These are phyloP conservation scores for Psilocybe sp. DNA, from an alignment of 768 basidiomycete species.

Conservation along the genomic window DNA sequence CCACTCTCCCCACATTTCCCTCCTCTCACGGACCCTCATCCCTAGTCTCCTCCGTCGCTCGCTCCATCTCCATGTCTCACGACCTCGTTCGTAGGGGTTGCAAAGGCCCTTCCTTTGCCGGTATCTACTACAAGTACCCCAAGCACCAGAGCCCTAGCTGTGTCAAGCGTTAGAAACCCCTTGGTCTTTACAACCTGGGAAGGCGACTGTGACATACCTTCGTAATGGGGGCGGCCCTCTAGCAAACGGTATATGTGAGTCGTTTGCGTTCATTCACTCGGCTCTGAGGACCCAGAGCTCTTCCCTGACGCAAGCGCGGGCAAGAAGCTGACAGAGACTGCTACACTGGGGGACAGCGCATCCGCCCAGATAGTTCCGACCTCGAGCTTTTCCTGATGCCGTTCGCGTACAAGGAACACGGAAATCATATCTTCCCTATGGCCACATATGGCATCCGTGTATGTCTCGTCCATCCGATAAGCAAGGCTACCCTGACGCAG, in stretches of 20 bases:
- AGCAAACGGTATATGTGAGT: slow-evolving; percentile 53
- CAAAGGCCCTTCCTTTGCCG: slow-evolving; percentile 62
- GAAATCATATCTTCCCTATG: slow-evolving; percentile 26
- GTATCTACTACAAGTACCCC: slow-evolving; percentile 51
- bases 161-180: slow-evolving; percentile 25
- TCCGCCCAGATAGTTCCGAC: slow-evolving; percentile 41
- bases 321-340: no score
- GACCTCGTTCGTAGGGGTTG: slow-evolving; percentile 76
- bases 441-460: slow-evolving; percentile 40
- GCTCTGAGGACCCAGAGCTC: slow-evolving; percentile 43
- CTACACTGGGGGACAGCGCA: no score
- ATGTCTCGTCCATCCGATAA: slow-evolving; percentile 43
- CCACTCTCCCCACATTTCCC: slow-evolving; percentile 31
- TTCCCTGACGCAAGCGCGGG: slow-evolving; percentile 30
- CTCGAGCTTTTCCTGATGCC: slow-evolving; percentile 44
- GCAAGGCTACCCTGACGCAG: slow-evolving; percentile 36
- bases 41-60: slow-evolving; percentile 44
- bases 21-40: slow-evolving; percentile 69
- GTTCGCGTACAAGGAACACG: slow-evolving; percentile 43
- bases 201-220: slow-evolving; percentile 38
- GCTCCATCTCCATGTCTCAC: slow-evolving; percentile 46
- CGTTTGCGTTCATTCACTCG: slow-evolving; percentile 54
- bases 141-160: slow-evolving; percentile 39
- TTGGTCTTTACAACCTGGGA: slow-evolving; percentile 24
- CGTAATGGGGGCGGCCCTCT: slow-evolving; percentile 47